A percentile compares a stretch with the other conserved stretches of the same genome.
phyloP scores from a whole-genome alignment of 306 rosid genomes.

The Trichosanthes cucumerina region DNA sequence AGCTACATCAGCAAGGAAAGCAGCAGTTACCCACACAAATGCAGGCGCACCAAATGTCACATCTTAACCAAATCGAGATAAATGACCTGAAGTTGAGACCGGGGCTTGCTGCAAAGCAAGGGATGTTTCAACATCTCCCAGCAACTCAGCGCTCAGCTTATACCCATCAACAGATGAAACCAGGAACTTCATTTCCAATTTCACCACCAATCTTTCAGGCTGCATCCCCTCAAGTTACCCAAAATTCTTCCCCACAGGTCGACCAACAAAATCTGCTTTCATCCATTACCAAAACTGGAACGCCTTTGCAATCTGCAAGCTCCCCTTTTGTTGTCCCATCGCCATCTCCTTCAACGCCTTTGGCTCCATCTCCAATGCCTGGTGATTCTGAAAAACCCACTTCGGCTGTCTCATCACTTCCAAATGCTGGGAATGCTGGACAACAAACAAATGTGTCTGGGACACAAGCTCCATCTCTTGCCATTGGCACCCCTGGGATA shows the following conservation, averaged over 20 bases:
- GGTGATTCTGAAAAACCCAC: conserved; percentile 70
- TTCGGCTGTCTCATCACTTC: conserved; percentile 42
- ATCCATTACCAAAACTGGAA: conserved; percentile 49
- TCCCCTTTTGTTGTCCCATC: conserved; percentile 77
- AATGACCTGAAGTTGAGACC: conserved; percentile 61
- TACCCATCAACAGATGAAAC: conserved; percentile 66
- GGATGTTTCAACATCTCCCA: conserved; percentile 56
- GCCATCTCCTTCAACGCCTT: conserved; percentile 83
- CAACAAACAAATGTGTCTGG: conserved; percentile 41
- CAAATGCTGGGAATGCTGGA: conserved; percentile 59
- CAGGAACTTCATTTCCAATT: conserved; percentile 47
- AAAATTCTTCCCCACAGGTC: conserved; percentile 85
- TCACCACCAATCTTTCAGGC: conserved; percentile 76
- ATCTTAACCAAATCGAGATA: conserved; percentile 59
- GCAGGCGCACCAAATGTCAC: conserved; percentile 56
- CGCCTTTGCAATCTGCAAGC: conserved; percentile 72
- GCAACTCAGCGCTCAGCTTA: conserved; percentile 59
- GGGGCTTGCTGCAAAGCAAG: conserved; percentile 53
- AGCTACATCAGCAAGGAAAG: conserved; percentile 49
- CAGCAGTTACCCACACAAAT: conserved; percentile 56
- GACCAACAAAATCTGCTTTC: conserved; percentile 60
- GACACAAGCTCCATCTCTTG: conserved; percentile 72
- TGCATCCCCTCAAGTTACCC: conserved; percentile 75
- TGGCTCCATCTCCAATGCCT: conserved; percentile 79
- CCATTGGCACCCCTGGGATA: conserved; percentile 96